These are phyloP conservation scores for Aspergillus aculeatus DNA, from an alignment of 2,329 filamentous ascomycete species.

Conservation along the genomic window DNA sequence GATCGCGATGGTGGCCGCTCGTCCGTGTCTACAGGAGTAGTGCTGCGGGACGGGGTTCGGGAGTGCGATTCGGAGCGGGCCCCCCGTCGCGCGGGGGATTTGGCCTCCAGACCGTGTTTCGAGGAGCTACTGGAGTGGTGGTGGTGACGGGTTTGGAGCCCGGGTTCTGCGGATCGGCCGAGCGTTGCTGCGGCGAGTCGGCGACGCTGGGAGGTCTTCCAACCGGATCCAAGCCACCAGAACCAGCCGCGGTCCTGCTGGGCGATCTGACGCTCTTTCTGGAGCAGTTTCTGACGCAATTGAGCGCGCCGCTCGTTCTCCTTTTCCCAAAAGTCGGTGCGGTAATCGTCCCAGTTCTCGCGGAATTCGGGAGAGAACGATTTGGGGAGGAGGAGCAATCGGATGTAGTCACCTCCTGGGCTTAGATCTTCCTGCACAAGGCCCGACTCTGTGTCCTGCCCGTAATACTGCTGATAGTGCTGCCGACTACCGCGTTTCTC, in stretches of 20 bases:
- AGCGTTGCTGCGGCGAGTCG: constrained; percentile 29
- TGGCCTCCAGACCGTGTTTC: constrained; percentile 30
- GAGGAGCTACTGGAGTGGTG: constrained; percentile 27
- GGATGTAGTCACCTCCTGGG: constrained; percentile 86
- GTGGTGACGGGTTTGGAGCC: constrained; percentile 27
- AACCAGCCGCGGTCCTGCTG: constrained; percentile 70
- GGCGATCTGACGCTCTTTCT: constrained; percentile 66
- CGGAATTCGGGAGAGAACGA: constrained; percentile 92
- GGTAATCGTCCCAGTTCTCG: constrained; percentile 95
- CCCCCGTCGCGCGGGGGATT: constrained; percentile 30
- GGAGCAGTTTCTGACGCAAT: constrained; percentile 68
- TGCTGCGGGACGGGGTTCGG: constrained; percentile 44
- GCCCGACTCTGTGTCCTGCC: constrained; percentile 63
- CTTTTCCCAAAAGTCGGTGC: constrained; percentile 92
- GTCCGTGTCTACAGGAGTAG: constrained; percentile 38
- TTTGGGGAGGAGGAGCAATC: constrained; percentile 85
- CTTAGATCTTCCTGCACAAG: constrained; percentile 83
- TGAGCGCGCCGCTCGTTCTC: constrained; percentile 86
- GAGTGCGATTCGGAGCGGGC: constrained; percentile 43
- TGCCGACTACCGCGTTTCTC: constrained; percentile 41
- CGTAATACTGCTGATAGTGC: constrained; percentile 42
- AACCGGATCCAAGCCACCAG: constrained; percentile 74
- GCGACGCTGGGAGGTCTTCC: constrained; percentile 35
- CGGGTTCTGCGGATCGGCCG: constrained; percentile 27
- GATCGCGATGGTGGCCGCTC: constrained; percentile 38